Conservation (phyloP, 2,329 filamentous ascomycete genomes). For the Immersiporthe knoxdaviesiana region DNA sequence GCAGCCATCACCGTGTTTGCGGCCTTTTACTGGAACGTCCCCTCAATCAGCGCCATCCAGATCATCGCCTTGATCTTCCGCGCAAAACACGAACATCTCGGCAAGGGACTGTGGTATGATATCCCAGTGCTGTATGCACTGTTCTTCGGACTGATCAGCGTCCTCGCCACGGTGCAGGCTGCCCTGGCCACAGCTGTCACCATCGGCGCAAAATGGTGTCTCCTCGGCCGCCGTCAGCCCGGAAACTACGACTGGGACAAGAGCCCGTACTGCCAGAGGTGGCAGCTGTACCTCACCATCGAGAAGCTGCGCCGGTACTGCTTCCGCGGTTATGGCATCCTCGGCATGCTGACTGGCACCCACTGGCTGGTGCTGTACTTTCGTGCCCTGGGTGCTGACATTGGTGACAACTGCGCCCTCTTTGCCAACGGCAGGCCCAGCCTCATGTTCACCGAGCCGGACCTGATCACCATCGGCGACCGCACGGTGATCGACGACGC, state of each 20-base stretch:
- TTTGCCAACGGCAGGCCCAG: slow-evolving; percentile 57
- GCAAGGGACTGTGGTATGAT: slow-evolving; percentile 37
- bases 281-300: slow-evolving; percentile 57
- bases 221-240: slow-evolving; percentile 53
- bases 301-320: slow-evolving; percentile 55
- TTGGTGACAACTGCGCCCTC: slow-evolving; percentile 58
- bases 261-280: slow-evolving; percentile 59
- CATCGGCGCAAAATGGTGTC: slow-evolving; percentile 54
- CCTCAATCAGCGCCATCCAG: slow-evolving; percentile 52
- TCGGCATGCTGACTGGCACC: slow-evolving; percentile 57
- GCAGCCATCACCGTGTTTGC: slow-evolving; percentile 49
- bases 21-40: slow-evolving; percentile 55
- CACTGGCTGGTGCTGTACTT: slow-evolving; percentile 58
- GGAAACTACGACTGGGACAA: slow-evolving; percentile 63
- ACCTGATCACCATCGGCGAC: slow-evolving; percentile 57
- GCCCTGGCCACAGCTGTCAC: slow-evolving; percentile 48
- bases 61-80: slow-evolving; percentile 41
- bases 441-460: slow-evolving; percentile 61
- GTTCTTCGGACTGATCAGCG: slow-evolving; percentile 44
- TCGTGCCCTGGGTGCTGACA: slow-evolving; percentile 54
- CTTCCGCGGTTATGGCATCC: slow-evolving; percentile 53
- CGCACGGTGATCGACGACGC: slow-evolving; percentile 59
- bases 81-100: slow-evolving; percentile 35
- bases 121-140: slow-evolving; percentile 45
- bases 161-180: slow-evolving; percentile 48